phyloP scores from a whole-genome alignment of 805 yeast genomes.

The Torulaspora maleeae region DNA sequence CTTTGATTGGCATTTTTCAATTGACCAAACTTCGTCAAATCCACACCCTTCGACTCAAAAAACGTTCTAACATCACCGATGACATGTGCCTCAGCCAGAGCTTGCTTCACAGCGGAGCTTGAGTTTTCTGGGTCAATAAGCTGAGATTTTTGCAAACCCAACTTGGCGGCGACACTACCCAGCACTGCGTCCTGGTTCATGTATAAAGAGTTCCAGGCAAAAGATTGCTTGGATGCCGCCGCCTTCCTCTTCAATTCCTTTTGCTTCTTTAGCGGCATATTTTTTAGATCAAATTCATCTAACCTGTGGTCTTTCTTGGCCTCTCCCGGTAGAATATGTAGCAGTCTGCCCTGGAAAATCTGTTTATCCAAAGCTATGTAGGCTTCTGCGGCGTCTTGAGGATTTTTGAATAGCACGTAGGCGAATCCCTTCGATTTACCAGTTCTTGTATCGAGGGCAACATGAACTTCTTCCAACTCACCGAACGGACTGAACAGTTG shows the following conservation, averaged over 20 bases:
- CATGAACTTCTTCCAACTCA: constrained; percentile 76
- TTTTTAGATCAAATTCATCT: constrained; percentile 87
- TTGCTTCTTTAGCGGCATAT: constrained; percentile 89
- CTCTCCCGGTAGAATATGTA: constrained; percentile 85
- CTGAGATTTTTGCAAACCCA: constrained; percentile 80
- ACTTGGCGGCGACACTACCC: constrained; percentile 77
- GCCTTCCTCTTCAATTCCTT: constrained; percentile 76
- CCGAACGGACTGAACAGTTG: constrained; percentile 67
- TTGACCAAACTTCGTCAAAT: constrained; percentile 62
- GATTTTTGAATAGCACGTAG: constrained; percentile 64
- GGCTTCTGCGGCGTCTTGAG: constrained; percentile 73
- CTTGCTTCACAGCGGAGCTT: constrained; percentile 90
- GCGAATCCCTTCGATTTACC: constrained; percentile 92
- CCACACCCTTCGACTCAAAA: constrained; percentile 83
- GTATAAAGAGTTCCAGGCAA: constrained; percentile 91
- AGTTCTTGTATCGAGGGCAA: constrained; percentile 86
- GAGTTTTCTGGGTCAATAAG: constrained; percentile 84
- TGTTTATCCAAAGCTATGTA: constrained; percentile 72
- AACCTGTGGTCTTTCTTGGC: constrained; percentile 74
- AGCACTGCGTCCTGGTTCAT: constrained; percentile 89
- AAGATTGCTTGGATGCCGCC: constrained; percentile 79
- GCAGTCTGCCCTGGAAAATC: constrained; percentile 87
- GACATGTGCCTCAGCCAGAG: constrained; percentile 94
- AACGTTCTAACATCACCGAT: constrained; percentile 85
- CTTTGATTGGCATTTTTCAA: constrained; percentile 45